Conservation (phyloP, 2,329 filamentous ascomycete species). For the Penicillium freii region DNA sequence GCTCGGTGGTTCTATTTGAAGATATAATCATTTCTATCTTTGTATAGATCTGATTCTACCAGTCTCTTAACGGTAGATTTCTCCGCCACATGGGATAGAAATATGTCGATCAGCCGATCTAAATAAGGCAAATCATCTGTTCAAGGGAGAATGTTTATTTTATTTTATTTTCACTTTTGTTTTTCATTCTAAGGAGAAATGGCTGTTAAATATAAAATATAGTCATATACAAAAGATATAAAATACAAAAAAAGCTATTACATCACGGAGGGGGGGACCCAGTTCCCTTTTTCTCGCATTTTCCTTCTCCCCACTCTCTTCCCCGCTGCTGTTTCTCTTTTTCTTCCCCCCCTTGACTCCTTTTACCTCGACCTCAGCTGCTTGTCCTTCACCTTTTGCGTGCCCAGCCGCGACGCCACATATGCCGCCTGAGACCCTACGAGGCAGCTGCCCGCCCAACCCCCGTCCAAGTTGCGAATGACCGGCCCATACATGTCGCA, state of each 20-base stretch:
- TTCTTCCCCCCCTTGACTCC: conserved; percentile 1
- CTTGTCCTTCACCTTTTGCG: conserved; percentile 10
- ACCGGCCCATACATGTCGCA: conserved; percentile 23
- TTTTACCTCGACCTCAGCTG: not conserved
- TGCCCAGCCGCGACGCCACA: conserved; percentile 21
- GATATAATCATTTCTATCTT: not conserved
- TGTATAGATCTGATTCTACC: not conserved
- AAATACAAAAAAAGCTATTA: conserved; percentile 8
- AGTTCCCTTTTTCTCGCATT: conserved; percentile 8
- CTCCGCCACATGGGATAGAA: not conserved
- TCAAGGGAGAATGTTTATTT: not conserved
- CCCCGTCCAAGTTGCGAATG: conserved; percentile 26
- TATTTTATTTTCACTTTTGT: not conserved
- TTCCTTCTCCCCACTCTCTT: conserved; percentile 17
- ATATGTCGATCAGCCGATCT: conserved; percentile 1
- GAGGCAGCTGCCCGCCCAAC: conserved; percentile 35
- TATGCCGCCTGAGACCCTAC: conserved; percentile 35
- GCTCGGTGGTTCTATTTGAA: not conserved
- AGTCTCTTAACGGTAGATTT: not conserved
- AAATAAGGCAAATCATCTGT: not conserved
- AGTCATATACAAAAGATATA: not conserved
- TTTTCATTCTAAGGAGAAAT: not conserved
- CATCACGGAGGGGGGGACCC: conserved; percentile 15
- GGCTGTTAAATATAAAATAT: not conserved
- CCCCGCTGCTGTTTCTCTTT: conserved; percentile 14